Conservation (phyloP, 2,329 filamentous ascomycete species). For the Diplodia sapinea region DNA sequence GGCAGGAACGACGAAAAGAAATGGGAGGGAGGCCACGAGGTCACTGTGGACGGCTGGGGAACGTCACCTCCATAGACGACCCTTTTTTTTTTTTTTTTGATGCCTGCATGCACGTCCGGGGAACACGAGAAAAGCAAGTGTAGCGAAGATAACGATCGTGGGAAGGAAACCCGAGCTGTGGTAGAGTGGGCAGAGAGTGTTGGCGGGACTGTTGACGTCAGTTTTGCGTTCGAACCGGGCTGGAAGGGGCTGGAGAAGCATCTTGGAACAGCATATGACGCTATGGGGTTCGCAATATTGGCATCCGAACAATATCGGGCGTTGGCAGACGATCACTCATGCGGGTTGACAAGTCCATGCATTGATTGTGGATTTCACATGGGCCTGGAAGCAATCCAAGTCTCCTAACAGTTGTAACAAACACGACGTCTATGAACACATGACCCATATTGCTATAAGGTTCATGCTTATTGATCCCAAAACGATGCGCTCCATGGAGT, state of each 20-base stretch:
- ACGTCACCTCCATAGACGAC: not conserved
- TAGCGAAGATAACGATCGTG: not conserved
- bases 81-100: not conserved
- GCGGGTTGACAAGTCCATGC: not conserved
- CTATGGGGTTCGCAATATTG: not conserved
- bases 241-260: not conserved
- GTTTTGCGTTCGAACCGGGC: not conserved
- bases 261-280: not conserved
- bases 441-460: not conserved
- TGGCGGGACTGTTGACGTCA: slow-evolving; percentile 16
- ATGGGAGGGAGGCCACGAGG: too few relatives aligned
- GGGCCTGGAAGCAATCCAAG: not conserved
- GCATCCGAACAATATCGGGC: not conserved
- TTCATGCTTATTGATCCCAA: not conserved
- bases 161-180: not conserved
- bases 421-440: not conserved
- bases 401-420: not conserved
- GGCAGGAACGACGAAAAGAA: not conserved
- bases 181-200: not conserved
- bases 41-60: too few relatives aligned
- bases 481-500: not conserved
- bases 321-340: not conserved
- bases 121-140: not conserved
- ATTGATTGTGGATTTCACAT: not conserved
- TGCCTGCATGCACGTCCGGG: not conserved